Percentiles rank a stretch among this genome's conserved stretches.
Evolutionary conservation across 2,329 filamentous ascomycete species (phyloP).

Genomic region (Phaeosphaeria sp.): DNA sequence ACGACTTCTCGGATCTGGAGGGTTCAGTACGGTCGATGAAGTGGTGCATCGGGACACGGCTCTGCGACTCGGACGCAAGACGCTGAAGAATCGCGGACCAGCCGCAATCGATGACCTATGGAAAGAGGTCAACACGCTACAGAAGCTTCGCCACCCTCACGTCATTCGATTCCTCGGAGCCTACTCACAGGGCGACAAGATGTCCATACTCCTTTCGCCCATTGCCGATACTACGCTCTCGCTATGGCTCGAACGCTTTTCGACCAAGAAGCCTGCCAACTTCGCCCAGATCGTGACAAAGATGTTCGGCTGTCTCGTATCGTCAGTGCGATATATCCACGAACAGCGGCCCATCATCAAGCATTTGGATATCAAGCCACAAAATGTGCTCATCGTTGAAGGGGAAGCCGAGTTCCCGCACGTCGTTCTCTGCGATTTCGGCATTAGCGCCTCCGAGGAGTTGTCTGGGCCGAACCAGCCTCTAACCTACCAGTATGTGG

Average conservation of each 20-base stretch:
- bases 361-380: constrained; percentile 49
- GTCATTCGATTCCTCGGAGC: constrained; percentile 47
- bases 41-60: constrained; percentile 45
- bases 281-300: constrained; percentile 34
- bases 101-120: constrained; percentile 41
- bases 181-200: constrained; percentile 46
- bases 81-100: constrained; percentile 45
- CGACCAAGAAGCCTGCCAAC: constrained; percentile 26
- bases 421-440: constrained; percentile 48
- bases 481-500: constrained; percentile 44
- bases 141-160: constrained; percentile 49
- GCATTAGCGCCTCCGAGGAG: constrained; percentile 42
- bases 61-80: constrained; percentile 44
- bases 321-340: constrained; percentile 45
- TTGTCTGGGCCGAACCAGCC: constrained; percentile 24
- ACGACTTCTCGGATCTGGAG: constrained; percentile 44
- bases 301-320: constrained; percentile 47
- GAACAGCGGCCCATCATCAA: constrained; percentile 45
- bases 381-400: constrained; percentile 46
- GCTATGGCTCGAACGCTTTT: constrained; percentile 38
- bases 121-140: constrained; percentile 45
- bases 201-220: constrained; percentile 46
- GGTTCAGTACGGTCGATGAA: constrained; percentile 48
- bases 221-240: constrained; percentile 47
- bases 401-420: constrained; percentile 39